phyloP scores from a whole-genome alignment of 805 yeast genomes.

The Suhomyces pyralidae region DNA sequence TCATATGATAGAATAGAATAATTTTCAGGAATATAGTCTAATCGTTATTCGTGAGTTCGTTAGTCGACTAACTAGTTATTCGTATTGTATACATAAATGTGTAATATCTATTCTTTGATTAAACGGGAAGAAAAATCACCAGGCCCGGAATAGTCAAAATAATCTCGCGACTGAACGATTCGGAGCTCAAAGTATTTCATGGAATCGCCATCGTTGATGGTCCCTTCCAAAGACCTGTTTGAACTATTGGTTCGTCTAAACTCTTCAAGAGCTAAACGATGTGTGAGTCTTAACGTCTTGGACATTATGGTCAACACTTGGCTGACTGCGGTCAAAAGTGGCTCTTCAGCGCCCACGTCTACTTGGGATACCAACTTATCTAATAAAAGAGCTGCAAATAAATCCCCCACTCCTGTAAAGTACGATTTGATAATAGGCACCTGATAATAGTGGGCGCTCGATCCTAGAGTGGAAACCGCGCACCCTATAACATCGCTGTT shows the following conservation, averaged over 20 bases:
- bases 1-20: no score
- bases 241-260: constrained; percentile 13
- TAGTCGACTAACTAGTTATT: background rate
- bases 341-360: constrained; percentile 6
- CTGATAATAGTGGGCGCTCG: constrained; percentile 31
- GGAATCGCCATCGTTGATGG: constrained; percentile 52
- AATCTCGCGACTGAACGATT: constrained; percentile 57
- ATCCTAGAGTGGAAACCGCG: constrained; percentile 17
- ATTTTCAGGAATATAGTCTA: no score
- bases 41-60: no score
- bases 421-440: constrained; percentile 70
- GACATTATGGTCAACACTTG: constrained; percentile 59
- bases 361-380: constrained; percentile 50
- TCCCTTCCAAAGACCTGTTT: constrained; percentile 27
- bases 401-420: constrained; percentile 94
- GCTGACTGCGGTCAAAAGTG: constrained; percentile 38
- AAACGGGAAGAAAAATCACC: constrained; percentile 16
- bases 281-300: constrained; percentile 48
- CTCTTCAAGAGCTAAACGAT: constrained; percentile 27
- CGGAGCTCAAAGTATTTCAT: constrained; percentile 75
- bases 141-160: constrained; percentile 22
- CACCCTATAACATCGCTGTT: constrained; percentile 23
- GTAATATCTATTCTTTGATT: background rate
- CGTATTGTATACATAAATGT: constrained; percentile 2
- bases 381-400: constrained; percentile 75